Evolutionary conservation across 495 filamentous ascomycete genomes (phyloP).

Genomic region (Penicillium manginii): DNA sequence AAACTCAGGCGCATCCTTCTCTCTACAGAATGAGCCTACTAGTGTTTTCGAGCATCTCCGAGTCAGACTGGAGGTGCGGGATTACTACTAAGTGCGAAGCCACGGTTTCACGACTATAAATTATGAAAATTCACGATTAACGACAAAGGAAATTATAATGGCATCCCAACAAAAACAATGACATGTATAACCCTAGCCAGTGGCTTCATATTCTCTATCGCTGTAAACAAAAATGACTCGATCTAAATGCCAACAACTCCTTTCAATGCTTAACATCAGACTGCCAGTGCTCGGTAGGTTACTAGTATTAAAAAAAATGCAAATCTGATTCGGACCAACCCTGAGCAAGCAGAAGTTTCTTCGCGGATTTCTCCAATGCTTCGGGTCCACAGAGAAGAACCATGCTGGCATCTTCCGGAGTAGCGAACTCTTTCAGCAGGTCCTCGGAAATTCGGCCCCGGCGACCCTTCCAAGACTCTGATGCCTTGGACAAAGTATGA

Average conservation of each 20-base stretch:
- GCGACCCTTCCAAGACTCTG: constrained; percentile 68
- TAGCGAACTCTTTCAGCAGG: constrained; percentile 64
- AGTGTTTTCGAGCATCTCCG: constrained; percentile 55
- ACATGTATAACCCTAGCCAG: background rate
- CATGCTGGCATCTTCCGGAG: constrained; percentile 58
- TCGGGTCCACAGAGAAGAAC: constrained; percentile 85
- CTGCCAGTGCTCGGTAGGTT: background rate
- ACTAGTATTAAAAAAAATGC: constrained; percentile 75
- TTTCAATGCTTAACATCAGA: background rate
- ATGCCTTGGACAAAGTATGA: constrained; percentile 70
- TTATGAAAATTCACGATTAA: constrained; percentile 16
- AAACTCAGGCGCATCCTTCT: constrained; percentile 30
- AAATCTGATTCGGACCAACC: constrained; percentile 84
- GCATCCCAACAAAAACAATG: background rate
- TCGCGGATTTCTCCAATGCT: constrained; percentile 72
- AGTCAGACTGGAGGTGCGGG: constrained; percentile 52
- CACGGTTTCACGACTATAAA: background rate
- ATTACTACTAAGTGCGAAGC: constrained; percentile 41
- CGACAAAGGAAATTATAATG: constrained; percentile 5
- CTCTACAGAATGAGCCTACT: constrained; percentile 35
- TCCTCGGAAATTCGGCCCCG: constrained; percentile 68
- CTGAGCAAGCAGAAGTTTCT: constrained; percentile 61
- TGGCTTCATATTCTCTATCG: background rate
- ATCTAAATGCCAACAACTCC: background rate
- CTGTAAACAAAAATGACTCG: background rate